Percentiles rank a stretch among this genome's conserved stretches.
These are phyloP conservation scores for Arthrobotrys megalospora DNA, from an alignment of 2,329 filamentous ascomycete species.

Conservation along the genomic window DNA sequence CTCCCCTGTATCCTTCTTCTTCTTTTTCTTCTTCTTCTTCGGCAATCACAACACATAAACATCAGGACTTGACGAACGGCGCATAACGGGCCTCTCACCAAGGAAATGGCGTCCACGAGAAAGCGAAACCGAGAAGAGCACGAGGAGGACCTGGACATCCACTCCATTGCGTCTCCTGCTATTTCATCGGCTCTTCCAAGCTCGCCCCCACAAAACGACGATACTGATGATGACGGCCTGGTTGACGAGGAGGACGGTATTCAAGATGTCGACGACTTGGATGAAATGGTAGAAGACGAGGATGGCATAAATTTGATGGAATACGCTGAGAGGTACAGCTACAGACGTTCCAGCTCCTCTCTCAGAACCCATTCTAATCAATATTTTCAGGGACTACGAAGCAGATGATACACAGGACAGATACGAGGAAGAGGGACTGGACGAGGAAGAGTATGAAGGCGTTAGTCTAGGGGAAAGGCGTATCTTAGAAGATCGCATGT, in stretches of 20 bases:
- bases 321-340: slow-evolving; percentile 77
- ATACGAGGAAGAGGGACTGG: slow-evolving; percentile 81
- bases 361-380: not conserved
- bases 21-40: no score
- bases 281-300: slow-evolving; percentile 73
- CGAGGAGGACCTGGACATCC: slow-evolving; percentile 32
- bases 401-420: slow-evolving; percentile 78
- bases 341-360: slow-evolving; percentile 68
- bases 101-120: slow-evolving; percentile 23
- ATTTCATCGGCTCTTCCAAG: slow-evolving; percentile 66
- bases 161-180: slow-evolving; percentile 61
- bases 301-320: slow-evolving; percentile 79
- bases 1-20: no score
- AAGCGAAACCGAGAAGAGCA: slow-evolving; percentile 43
- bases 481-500: slow-evolving; percentile 80
- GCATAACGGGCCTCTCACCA: not conserved
- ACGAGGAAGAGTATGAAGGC: slow-evolving; percentile 81
- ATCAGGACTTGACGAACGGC: not conserved
- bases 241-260: slow-evolving; percentile 67
- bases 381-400: slow-evolving; percentile 77
- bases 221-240: slow-evolving; percentile 61
- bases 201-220: slow-evolving; percentile 65
- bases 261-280: slow-evolving; percentile 78
- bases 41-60: no score
- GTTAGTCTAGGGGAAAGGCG: slow-evolving; percentile 78